Evolutionary conservation across 768 basidiomycete genomes (phyloP).

Genomic region (Lentinula raphanica): DNA sequence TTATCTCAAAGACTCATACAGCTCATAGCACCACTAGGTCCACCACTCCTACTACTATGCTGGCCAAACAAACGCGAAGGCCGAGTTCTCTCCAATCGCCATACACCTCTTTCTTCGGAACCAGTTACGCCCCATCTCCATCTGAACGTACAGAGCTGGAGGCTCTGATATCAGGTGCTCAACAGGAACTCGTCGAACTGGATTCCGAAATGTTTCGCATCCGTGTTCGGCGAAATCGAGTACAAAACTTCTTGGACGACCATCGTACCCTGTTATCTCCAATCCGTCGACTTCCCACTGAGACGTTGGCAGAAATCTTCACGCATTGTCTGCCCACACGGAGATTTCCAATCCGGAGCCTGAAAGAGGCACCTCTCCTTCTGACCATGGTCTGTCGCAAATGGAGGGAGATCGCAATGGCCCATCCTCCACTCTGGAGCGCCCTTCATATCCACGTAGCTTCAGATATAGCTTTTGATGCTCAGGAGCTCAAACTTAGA

Average conservation of each 20-base stretch:
- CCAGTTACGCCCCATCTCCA: not conserved
- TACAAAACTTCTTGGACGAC: slow-evolving; percentile 8
- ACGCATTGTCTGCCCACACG: slow-evolving; percentile 18
- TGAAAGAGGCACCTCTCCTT: slow-evolving; percentile 17
- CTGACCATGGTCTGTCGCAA: slow-evolving; percentile 20
- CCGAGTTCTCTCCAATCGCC: not conserved
- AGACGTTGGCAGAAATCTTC: slow-evolving; percentile 22
- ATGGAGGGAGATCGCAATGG: slow-evolving; percentile 22
- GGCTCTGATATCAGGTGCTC: not conserved
- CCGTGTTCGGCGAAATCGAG: not conserved
- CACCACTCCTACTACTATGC: no score
- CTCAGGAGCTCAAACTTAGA: not conserved
- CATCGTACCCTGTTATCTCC: slow-evolving; percentile 20
- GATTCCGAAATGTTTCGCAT: not conserved
- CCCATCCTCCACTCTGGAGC: slow-evolving; percentile 22
- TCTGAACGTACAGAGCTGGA: not conserved
- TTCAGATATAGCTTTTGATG: not conserved
- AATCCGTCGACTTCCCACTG: slow-evolving; percentile 18
- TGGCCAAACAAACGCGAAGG: no score
- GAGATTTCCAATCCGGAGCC: slow-evolving; percentile 13
- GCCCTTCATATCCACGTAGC: slow-evolving; percentile 10
- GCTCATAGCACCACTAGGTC: no score
- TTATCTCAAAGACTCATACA: no score
- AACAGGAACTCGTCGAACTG: not conserved
- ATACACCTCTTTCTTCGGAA: not conserved